These are phyloP conservation scores for Aspergillus sp. DNA, from an alignment of 2,329 filamentous ascomycete genomes.

Conservation along the genomic window DNA sequence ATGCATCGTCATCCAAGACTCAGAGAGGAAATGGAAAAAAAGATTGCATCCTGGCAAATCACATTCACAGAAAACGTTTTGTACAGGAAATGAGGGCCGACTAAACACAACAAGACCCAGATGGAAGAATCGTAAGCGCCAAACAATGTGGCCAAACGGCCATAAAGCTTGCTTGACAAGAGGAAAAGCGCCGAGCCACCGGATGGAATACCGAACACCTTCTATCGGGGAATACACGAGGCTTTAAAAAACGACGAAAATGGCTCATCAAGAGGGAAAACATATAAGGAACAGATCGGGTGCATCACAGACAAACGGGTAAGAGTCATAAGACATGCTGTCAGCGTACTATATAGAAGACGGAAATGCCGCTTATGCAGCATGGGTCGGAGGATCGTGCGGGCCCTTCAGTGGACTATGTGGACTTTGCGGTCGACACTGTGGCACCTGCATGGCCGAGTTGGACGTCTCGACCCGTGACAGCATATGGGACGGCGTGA, in stretches of 20 bases:
- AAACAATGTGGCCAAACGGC: constrained; percentile 7
- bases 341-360: constrained; percentile 20
- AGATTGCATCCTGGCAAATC: constrained; percentile 1
- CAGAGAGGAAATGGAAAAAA: constrained; percentile 3
- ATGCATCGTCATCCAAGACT: background rate
- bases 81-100: constrained; percentile 17
- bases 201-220: constrained; percentile 28
- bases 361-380: constrained; percentile 17
- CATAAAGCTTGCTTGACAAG: constrained; percentile 11
- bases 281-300: constrained; percentile 15
- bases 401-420: constrained; percentile 25
- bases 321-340: constrained; percentile 19
- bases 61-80: constrained; percentile 20
- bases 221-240: constrained; percentile 32
- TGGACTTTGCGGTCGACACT: constrained; percentile 21
- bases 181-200: constrained; percentile 23
- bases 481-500: constrained; percentile 80
- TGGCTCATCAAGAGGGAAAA: constrained; percentile 11
- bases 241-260: constrained; percentile 12
- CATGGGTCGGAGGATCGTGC: constrained; percentile 23
- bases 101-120: constrained; percentile 6
- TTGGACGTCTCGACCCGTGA: constrained; percentile 68
- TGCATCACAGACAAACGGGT: constrained; percentile 11
- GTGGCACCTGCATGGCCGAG: constrained; percentile 17
- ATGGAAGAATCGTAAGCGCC: constrained; percentile 6